These are phyloP conservation scores for Monosporascus sp. DNA, from an alignment of 2,329 filamentous ascomycete species.

Conservation along the genomic window DNA sequence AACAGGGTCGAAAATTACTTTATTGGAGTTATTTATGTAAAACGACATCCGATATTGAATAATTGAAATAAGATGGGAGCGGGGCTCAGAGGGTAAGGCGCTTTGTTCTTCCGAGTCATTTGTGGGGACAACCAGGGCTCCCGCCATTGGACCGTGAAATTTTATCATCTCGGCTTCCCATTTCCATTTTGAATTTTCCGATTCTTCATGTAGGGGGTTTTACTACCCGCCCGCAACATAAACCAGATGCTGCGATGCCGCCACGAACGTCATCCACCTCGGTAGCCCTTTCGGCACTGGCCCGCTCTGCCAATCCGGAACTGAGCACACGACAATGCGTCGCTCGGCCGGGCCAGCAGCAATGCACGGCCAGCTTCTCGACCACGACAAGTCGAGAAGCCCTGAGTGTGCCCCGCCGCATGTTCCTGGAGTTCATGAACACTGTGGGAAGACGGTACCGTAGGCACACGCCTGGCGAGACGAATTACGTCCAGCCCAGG, in stretches of 20 bases:
- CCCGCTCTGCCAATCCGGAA: background rate
- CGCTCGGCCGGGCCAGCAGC: constrained; percentile 5
- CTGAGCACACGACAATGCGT: background rate
- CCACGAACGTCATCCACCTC: constrained; percentile 17
- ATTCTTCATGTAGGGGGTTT: background rate
- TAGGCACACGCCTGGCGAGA: background rate
- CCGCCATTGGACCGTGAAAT: background rate
- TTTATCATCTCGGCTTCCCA: background rate
- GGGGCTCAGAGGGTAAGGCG: background rate
- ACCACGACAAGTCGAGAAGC: constrained; percentile 20
- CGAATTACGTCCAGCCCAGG: constrained; percentile 15
- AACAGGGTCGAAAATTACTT: too few species aligned
- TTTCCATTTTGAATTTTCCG: background rate
- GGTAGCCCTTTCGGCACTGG: constrained; percentile 10
- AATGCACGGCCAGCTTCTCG: constrained; percentile 19
- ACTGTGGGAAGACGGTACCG: constrained; percentile 6
- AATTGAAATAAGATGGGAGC: too few species aligned
- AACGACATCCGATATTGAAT: too few species aligned
- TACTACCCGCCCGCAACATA: background rate
- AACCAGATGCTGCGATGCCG: constrained; percentile 17
- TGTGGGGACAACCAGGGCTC: background rate
- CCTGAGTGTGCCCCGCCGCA: constrained; percentile 16
- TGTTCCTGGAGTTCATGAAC: constrained; percentile 18
- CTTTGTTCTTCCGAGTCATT: background rate
- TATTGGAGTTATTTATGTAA: too few species aligned